These are phyloP conservation scores for Diaporthe longicolla DNA, from an alignment of 2,329 filamentous ascomycete species.

Conservation along the genomic window DNA sequence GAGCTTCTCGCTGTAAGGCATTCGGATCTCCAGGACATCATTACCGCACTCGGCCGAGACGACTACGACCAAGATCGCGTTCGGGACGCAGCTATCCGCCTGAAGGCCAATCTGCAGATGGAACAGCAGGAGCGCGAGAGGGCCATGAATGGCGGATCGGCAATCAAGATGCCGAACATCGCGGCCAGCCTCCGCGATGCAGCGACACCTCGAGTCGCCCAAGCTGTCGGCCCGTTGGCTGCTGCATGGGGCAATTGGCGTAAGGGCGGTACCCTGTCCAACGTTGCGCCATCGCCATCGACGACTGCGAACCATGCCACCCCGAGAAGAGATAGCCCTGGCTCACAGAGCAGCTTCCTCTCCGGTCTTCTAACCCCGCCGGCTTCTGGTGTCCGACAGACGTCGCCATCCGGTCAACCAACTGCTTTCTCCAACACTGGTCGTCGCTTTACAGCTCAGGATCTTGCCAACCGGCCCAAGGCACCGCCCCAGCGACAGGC, in stretches of 20 bases:
- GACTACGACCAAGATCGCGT: conserved; percentile 83
- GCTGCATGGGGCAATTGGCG: conserved; percentile 99
- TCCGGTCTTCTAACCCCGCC: conserved; percentile 93
- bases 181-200: conserved; percentile 83
- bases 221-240: conserved; percentile 82
- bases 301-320: conserved; percentile 62
- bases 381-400: conserved; percentile 78
- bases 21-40: conserved; percentile 93
- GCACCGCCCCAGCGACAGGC: conserved; percentile 53
- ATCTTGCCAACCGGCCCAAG: conserved; percentile 58
- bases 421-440: conserved; percentile 74
- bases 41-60: conserved; percentile 81
- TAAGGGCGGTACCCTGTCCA: conserved; percentile 72
- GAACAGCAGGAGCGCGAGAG: conserved; percentile 96
- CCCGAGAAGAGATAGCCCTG: conserved; percentile 70
- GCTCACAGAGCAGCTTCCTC: conserved; percentile 73
- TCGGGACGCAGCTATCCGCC: conserved; percentile 90
- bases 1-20: conserved; percentile 92
- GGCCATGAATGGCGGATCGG: conserved; percentile 78
- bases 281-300: conserved; percentile 58
- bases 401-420: conserved; percentile 59
- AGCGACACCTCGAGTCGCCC: conserved; percentile 84
- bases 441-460: conserved; percentile 68
- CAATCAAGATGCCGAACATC: conserved; percentile 79
- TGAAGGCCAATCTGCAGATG: conserved; percentile 97